A percentile compares a stretch with the other conserved stretches of the same genome.
Evolutionary conservation across 192 early-diverging fungal species (phyloP).

Genomic region (Coemansia sp.): DNA sequence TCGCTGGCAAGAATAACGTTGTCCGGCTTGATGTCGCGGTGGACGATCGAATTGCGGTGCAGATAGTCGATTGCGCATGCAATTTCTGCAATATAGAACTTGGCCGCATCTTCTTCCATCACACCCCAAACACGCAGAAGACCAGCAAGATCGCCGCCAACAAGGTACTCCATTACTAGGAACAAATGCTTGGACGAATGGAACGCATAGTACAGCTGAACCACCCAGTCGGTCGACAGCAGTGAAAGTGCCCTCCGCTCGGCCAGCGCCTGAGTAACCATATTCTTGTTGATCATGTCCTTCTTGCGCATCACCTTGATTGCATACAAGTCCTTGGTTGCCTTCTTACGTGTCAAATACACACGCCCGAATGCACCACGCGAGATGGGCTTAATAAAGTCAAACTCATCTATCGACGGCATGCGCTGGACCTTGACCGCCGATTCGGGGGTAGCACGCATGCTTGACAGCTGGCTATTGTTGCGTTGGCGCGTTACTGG

Average conservation of each 20-base stretch:
- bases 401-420: slow-evolving; percentile 89
- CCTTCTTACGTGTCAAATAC: slow-evolving; percentile 80
- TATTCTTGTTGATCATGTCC: slow-evolving; percentile 94
- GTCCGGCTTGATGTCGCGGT: slow-evolving; percentile 79
- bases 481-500: slow-evolving; percentile 38
- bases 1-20: slow-evolving; percentile 88
- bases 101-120: slow-evolving; percentile 76
- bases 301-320: slow-evolving; percentile 92
- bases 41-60: slow-evolving; percentile 86
- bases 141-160: slow-evolving; percentile 83
- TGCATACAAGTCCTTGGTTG: slow-evolving; percentile 85
- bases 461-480: slow-evolving; percentile 44
- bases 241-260: slow-evolving; percentile 83
- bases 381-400: slow-evolving; percentile 91
- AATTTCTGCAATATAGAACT: slow-evolving; percentile 90
- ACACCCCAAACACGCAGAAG: slow-evolving; percentile 69
- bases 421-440: slow-evolving; percentile 56
- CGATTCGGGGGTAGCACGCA: slow-evolving; percentile 32
- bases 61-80: slow-evolving; percentile 87
- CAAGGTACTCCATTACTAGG: slow-evolving; percentile 88
- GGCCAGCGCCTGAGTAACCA: slow-evolving; percentile 88
- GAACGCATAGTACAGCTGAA: slow-evolving; percentile 91
- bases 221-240: slow-evolving; percentile 79
- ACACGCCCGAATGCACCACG: slow-evolving; percentile 94
- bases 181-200: slow-evolving; percentile 85